Base-by-base conservation (phyloP, 352 stramenopile species). In the Phytophthora syringae region DNA sequence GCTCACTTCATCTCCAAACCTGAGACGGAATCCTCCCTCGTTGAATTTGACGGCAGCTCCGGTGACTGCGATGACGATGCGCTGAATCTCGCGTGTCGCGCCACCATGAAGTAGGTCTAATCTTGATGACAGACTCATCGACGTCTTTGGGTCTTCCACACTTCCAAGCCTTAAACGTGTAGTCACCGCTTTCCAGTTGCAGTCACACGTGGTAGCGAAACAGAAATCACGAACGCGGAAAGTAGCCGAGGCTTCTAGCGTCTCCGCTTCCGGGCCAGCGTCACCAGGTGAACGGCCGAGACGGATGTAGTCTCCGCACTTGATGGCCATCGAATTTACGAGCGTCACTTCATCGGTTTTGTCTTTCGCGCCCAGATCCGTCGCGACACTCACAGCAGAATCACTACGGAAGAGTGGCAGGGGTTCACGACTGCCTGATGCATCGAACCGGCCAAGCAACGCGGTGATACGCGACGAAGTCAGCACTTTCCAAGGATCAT, bases 1-100 rank as follows among this genome's bases (percentile, higher is more conserved):
- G 12, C 88, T 98, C 10, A 83, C 95, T 68, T 98, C 92, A 18
- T 89, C 80, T 7, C 91, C 93, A 47, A 98, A 98, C 22, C 82
- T 69, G 21, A 99, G 71, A 0, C 96, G 88, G 67, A 95, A 99
- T 4, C 95, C 95, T n/a, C 89, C 80, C 0, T 57, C 30, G 7
- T 90, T 86, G 24, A 83, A 79, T 0, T 37, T 54, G 3, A 95
- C 61, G 40, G 70, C 52, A 12, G 65, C 52, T 2, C 68, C 64
- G 0, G 70, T 62, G 7, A 77, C 72, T 0, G 52, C 70, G 24
- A 95, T 76, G 7, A 60, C 62, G 18, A 95, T 78, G n/a, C 75
- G 84, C 51, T 94, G 84, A 42, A 92, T 80, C 61, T 94, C 85
- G 3, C 79, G 74, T 11, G 84, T 92, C 27, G 76, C 78, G 0